Conservation (phyloP, 768 basidiomycete genomes). For the Exidia glandulosa region DNA sequence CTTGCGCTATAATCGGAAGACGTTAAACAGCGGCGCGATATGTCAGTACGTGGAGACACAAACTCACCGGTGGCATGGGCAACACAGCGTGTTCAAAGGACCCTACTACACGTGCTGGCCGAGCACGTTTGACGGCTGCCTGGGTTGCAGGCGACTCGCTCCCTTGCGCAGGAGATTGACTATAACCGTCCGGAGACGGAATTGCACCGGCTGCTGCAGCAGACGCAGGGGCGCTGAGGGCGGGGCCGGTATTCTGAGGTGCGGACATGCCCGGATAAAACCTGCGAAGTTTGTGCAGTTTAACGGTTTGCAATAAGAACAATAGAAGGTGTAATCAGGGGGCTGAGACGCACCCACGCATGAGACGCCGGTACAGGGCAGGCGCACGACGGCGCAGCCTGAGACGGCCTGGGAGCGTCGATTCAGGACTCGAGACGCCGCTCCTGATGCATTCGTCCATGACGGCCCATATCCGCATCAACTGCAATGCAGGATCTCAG, state of each 20-base stretch:
- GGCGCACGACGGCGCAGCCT: slow-evolving; percentile 74
- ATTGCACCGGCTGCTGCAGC: slow-evolving; percentile 10
- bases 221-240: slow-evolving; percentile 25
- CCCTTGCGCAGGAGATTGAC: no score
- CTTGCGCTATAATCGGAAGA: slow-evolving; percentile 44
- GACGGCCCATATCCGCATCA: slow-evolving; percentile 76
- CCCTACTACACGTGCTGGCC: slow-evolving; percentile 46
- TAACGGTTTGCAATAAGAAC: no score
- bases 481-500: slow-evolving; percentile 15
- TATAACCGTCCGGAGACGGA: slow-evolving; percentile 12
- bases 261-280: slow-evolving; percentile 41
- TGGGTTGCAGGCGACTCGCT: no score
- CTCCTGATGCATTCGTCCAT: slow-evolving; percentile 87
- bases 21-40: not conserved
- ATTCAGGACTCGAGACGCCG: slow-evolving; percentile 72
- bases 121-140: slow-evolving; percentile 13
- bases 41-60: not conserved
- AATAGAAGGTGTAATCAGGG: no score
- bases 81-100: slow-evolving; percentile 69
- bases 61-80: slow-evolving; percentile 69
- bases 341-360: slow-evolving; percentile 78
- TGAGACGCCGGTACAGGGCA: slow-evolving; percentile 77
- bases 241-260: slow-evolving; percentile 6
- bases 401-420: slow-evolving; percentile 79
- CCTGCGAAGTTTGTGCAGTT: no score